Evolutionary conservation across 768 basidiomycete species (phyloP), one percentile per base, ranked within the genome.

Genomic region (Plicaturopsis crispa): DNA sequence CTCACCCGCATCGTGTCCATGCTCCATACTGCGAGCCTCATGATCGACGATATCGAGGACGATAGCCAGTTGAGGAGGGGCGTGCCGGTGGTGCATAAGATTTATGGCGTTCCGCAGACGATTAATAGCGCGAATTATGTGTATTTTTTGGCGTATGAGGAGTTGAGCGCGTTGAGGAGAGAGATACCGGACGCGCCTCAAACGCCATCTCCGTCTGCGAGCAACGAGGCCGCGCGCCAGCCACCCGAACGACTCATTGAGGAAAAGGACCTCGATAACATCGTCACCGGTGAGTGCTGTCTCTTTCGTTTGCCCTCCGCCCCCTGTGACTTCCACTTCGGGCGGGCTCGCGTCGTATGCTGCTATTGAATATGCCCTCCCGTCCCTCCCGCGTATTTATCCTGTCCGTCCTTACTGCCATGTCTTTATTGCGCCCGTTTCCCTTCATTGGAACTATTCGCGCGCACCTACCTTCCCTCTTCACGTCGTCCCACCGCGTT

Each of bases 41-140:
- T 91, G 56, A 75, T 96, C 45, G 92, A 96, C 53, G 92, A 96
- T 55, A 93, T 96, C 28, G 88, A 96, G 58, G 92, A 96, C 46
- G 85, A 84, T 41, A 85, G 87, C 0, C 85, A 89, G 48, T 66
- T 96, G 26, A 71, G 92, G 16, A 62, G 94, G 47, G 96, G 94
- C 2, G 70, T 76, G 21, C 1, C 45, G 82, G 93, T 93, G 17
- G 78, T 89, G 0, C 93, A 99, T 65, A 89, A 88, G 65, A 94
- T 99, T 48, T 99, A 94, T 50, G 94, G 94, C 2, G 65, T 96
- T 3, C 90, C 94, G 0, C 94, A 97, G 54, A 96, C 94, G 0
- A 92, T 99, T 63, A 99, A 99, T 56, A 80, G 84, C 0, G 94
- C 94, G 1, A 97, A 96, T 54, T 98, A 97, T 47, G 90, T 92